Conservation (phyloP, 2,329 filamentous ascomycete species). For the Neonectria coccinea region DNA sequence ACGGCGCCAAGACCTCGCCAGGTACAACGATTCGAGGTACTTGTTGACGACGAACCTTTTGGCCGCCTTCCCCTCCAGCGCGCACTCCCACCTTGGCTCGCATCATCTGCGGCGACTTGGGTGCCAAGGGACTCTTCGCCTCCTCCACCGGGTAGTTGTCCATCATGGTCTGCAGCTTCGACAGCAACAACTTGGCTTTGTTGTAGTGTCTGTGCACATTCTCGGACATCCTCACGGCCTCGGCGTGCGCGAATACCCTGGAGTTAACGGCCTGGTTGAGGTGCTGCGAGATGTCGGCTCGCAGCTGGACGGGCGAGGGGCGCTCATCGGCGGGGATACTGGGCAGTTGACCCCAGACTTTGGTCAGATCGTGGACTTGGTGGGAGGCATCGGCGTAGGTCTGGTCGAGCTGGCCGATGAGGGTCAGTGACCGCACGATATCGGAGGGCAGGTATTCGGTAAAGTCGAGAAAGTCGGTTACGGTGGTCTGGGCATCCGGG, state of each 20-base stretch:
- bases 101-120: slow-evolving; percentile 66
- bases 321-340: slow-evolving; percentile 60
- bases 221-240: slow-evolving; percentile 72
- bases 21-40: slow-evolving; percentile 73
- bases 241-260: slow-evolving; percentile 69
- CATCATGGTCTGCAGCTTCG: slow-evolving; percentile 70
- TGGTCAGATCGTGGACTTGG: slow-evolving; percentile 67
- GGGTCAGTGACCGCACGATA: slow-evolving; percentile 72
- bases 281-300: slow-evolving; percentile 70
- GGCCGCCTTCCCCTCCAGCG: slow-evolving; percentile 57
- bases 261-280: slow-evolving; percentile 66
- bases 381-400: slow-evolving; percentile 67
- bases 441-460: slow-evolving; percentile 77
- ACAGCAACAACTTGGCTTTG: slow-evolving; percentile 68
- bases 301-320: slow-evolving; percentile 62
- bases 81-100: slow-evolving; percentile 62
- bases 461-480: slow-evolving; percentile 77
- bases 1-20: slow-evolving; percentile 74
- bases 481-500: slow-evolving; percentile 76
- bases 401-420: slow-evolving; percentile 73
- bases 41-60: slow-evolving; percentile 59
- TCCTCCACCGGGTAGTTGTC: slow-evolving; percentile 70
- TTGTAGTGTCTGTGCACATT: slow-evolving; percentile 72
- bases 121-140: slow-evolving; percentile 62
- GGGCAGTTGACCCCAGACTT: slow-evolving; percentile 67